These are phyloP conservation scores for Paraphaeosphaeria sporulosa DNA, from an alignment of 2,329 filamentous ascomycete genomes.

Conservation along the genomic window DNA sequence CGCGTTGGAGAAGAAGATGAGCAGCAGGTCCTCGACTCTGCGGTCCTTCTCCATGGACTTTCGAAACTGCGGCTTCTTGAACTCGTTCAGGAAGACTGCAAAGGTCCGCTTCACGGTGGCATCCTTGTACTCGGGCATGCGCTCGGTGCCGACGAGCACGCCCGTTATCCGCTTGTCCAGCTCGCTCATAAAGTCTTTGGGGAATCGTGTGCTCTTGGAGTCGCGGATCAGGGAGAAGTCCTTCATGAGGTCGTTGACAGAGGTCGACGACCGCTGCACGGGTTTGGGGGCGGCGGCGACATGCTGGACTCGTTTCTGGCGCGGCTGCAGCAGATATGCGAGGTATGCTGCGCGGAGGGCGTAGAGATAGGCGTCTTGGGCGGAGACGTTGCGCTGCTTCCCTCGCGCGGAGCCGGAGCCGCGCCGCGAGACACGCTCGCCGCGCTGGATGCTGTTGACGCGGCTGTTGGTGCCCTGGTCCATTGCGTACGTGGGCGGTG, in stretches of 20 bases:
- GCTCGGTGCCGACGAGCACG: conserved; percentile 82
- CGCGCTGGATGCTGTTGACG: conserved; percentile 53
- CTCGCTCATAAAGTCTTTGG: conserved; percentile 73
- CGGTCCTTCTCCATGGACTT: conserved; percentile 94
- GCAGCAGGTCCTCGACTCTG: conserved; percentile 86
- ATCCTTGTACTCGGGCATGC: conserved; percentile 87
- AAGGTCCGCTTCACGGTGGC: conserved; percentile 92
- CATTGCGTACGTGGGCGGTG: conserved; percentile 32
- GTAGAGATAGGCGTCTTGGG: conserved; percentile 88
- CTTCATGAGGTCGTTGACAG: conserved; percentile 83
- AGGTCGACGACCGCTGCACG: conserved; percentile 73
- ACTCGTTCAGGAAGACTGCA: conserved; percentile 89
- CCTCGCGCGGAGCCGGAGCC: conserved; percentile 46
- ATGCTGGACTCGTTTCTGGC: conserved; percentile 88
- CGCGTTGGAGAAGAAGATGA: conserved; percentile 96
- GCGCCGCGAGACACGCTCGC: conserved; percentile 50
- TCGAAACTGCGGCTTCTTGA: conserved; percentile 87
- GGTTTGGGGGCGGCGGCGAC: conserved; percentile 67
- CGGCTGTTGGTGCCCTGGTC: conserved; percentile 45
- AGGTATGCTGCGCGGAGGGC: conserved; percentile 91
- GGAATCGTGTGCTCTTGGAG: conserved; percentile 74
- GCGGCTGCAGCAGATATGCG: conserved; percentile 89
- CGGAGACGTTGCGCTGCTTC: conserved; percentile 48
- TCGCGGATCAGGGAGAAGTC: conserved; percentile 77
- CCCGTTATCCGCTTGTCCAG: conserved; percentile 81